phyloP scores from a whole-genome alignment of 2,329 filamentous ascomycete species.

The Penicillium occitanis region DNA sequence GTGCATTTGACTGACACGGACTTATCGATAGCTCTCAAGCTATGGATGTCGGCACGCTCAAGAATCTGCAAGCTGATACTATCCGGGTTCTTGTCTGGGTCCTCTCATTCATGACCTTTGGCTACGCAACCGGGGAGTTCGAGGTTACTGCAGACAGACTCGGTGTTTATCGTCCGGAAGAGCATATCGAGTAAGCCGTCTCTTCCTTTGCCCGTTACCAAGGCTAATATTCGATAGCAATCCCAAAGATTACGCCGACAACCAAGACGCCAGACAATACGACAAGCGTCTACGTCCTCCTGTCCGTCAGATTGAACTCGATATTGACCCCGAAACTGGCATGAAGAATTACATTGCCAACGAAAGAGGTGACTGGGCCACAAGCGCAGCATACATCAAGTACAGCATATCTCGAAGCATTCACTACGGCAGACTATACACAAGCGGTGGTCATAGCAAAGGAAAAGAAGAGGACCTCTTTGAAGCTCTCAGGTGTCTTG shows the following conservation, averaged over 20 bases:
- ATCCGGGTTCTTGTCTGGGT: conserved; percentile 80
- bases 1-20: neutral
- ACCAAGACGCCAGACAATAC: conserved; percentile 72
- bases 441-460: conserved; percentile 59
- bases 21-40: conserved; percentile 61
- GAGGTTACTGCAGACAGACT: conserved; percentile 79
- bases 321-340: conserved; percentile 73
- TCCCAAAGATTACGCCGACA: conserved; percentile 82
- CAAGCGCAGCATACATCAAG: conserved; percentile 79
- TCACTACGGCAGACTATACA: conserved; percentile 75
- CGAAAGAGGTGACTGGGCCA: conserved; percentile 82
- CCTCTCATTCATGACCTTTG: conserved; percentile 76
- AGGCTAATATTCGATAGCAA: conserved; percentile 49
- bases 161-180: conserved; percentile 76
- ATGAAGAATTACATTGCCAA: conserved; percentile 99
- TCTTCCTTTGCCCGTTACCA: neutral
- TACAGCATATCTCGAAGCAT: conserved; percentile 72
- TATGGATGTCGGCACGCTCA: conserved; percentile 75
- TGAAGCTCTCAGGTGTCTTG: conserved; percentile 73
- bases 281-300: conserved; percentile 80
- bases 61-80: conserved; percentile 73
- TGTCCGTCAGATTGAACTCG: conserved; percentile 67
- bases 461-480: conserved; percentile 76
- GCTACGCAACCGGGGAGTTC: conserved; percentile 82
- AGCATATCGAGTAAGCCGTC: conserved; percentile 48